These are phyloP conservation scores for Populus davidiana DNA, from an alignment of 345 rosid species.

Conservation along the genomic window DNA sequence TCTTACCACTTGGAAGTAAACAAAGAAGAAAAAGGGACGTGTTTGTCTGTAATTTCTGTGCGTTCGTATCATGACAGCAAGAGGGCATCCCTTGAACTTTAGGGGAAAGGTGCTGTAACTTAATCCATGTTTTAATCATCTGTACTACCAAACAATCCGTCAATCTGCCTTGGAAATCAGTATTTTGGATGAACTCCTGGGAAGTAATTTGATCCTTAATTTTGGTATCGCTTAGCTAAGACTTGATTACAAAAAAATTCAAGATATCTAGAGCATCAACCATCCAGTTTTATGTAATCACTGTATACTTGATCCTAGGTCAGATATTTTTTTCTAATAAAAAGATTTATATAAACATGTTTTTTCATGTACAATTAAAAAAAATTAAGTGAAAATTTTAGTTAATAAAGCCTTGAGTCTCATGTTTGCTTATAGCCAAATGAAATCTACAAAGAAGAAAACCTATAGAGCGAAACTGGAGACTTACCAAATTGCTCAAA, in stretches of 20 bases:
- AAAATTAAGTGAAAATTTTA: too few species aligned
- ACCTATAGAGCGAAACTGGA: not conserved
- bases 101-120: too few species aligned
- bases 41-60: not conserved
- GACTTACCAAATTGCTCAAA: constrained; percentile 79
- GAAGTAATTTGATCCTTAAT: not conserved
- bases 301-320: too few species aligned
- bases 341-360: too few species aligned
- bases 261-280: too few species aligned
- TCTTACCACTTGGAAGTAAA: not conserved
- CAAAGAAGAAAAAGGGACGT: not conserved
- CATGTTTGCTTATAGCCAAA: not conserved
- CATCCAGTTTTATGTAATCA: too few species aligned
- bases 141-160: not conserved
- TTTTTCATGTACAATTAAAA: too few species aligned
- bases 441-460: not conserved
- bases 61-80: too few species aligned
- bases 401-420: not conserved
- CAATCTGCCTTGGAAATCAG: not conserved
- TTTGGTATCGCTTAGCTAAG: not conserved
- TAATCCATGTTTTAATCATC: not conserved
- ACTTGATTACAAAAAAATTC: not conserved
- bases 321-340: too few species aligned
- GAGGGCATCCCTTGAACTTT: too few species aligned
- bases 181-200: not conserved